Evolutionary conservation across 345 rosid species (phyloP).

Genomic region (Arabidopsis arenosa): DNA sequence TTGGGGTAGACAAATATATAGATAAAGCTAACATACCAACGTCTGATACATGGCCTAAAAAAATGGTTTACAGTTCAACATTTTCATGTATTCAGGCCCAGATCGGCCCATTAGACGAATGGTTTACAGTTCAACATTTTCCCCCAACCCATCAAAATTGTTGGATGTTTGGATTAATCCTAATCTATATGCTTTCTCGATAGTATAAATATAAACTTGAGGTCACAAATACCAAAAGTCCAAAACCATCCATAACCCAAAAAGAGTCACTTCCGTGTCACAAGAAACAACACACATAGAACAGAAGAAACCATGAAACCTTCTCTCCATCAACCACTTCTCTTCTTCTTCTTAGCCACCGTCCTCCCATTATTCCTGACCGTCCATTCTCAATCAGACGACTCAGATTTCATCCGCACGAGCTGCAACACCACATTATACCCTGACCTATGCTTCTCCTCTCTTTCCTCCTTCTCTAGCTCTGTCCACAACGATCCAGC

Average conservation of each 20-base stretch:
- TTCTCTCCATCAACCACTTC: conserved; percentile 35
- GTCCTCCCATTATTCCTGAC: conserved; percentile 38
- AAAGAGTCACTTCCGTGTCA: conserved; percentile 25
- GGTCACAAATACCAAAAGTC: conserved; percentile 24
- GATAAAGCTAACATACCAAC: too few species aligned
- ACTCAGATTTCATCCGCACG: conserved; percentile 67
- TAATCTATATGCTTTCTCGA: not conserved
- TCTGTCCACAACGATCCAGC: conserved; percentile 56
- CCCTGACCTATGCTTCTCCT: conserved; percentile 75
- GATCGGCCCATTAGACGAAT: conserved; percentile 23
- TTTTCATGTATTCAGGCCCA: not conserved
- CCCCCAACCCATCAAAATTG: conserved; percentile 10
- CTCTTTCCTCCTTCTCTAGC: conserved; percentile 65
- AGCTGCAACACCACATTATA: conserved; percentile 78
- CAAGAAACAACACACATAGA: conserved; percentile 21
- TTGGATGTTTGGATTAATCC: not conserved
- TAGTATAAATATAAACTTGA: conserved; percentile 25
- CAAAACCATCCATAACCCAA: conserved; percentile 21
- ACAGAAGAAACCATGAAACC: conserved; percentile 37
- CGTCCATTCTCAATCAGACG: conserved; percentile 43
- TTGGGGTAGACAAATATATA: too few species aligned
- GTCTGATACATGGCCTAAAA: too few species aligned
- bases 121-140: not conserved
- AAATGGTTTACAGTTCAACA: too few species aligned
- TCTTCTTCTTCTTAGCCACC: conserved; percentile 39